These are phyloP conservation scores for Gossypium arboreum DNA, from an alignment of 345 rosid genomes.

Conservation along the genomic window DNA sequence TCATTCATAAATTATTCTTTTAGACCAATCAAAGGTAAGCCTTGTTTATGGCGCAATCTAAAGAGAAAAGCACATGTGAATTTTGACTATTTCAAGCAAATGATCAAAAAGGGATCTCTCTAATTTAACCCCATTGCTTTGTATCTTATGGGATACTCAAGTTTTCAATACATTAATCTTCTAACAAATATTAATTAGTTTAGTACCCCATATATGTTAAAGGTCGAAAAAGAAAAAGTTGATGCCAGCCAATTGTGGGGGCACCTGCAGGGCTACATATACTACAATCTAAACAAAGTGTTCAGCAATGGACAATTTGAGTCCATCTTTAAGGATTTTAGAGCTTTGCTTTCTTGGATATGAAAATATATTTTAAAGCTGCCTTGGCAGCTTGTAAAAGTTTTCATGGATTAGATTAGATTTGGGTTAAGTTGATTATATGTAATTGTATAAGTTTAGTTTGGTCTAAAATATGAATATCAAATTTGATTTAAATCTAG, in stretches of 20 bases:
- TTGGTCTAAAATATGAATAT: too few species aligned
- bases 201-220: not conserved
- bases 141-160: not conserved
- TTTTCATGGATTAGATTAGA: too few species aligned
- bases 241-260: constrained; percentile 8
- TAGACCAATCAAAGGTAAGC: constrained; percentile 8
- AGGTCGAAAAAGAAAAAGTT: constrained; percentile 3
- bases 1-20: constrained; percentile 8
- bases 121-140: not conserved
- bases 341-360: constrained; percentile 1
- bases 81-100: constrained; percentile 18
- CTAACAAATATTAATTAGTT: constrained; percentile 1
- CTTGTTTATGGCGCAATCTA: constrained; percentile 21
- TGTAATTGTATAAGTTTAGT: too few species aligned
- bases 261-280: constrained; percentile 4
- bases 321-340: not conserved
- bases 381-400: too few species aligned
- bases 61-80: constrained; percentile 18
- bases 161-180: constrained; percentile 5
- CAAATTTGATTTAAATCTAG: too few species aligned
- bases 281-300: not conserved
- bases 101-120: not conserved
- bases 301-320: not conserved
- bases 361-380: too few species aligned
- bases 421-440: too few species aligned